phyloP scores from a whole-genome alignment of 371 early-diverging fungal species.

The Choanephora cucurbitarum region DNA sequence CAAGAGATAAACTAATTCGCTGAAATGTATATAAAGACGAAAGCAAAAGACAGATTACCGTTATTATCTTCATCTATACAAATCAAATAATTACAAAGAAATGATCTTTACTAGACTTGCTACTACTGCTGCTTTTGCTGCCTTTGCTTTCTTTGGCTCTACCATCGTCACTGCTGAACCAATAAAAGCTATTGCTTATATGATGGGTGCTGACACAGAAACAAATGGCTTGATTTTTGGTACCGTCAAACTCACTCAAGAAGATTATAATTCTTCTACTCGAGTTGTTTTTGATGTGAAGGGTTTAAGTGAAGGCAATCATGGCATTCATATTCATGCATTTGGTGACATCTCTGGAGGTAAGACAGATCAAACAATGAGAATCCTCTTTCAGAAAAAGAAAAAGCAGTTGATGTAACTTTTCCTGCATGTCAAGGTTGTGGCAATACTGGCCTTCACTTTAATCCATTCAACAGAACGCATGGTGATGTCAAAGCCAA shows the following conservation, averaged over 20 bases:
- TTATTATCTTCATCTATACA: too few relatives aligned
- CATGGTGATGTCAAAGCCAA: conserved; percentile 76
- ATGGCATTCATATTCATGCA: conserved; percentile 89
- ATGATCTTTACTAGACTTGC: too few relatives aligned
- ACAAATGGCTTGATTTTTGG: conserved; percentile 78
- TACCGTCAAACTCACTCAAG: conserved; percentile 72
- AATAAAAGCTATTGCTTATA: conserved; percentile 69
- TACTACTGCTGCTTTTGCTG: too few relatives aligned
- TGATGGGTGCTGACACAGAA: conserved; percentile 39
- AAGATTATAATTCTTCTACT: conserved; percentile 51
- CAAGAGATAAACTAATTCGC: too few relatives aligned
- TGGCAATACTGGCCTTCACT: conserved; percentile 77
- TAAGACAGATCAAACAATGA: conserved; percentile 19
- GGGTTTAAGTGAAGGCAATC: conserved; percentile 75
- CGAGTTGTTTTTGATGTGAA: conserved; percentile 57
- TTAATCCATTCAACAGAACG: conserved; percentile 73
- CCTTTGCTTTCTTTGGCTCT: neutral
- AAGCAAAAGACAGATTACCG: too few relatives aligned
- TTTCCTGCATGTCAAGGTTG: conserved; percentile 62
- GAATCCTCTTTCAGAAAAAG: too few relatives aligned
- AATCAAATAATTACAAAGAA: too few relatives aligned
- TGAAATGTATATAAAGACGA: too few relatives aligned
- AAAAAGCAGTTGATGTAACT: too few relatives aligned
- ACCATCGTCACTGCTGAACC: neutral
- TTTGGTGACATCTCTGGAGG: conserved; percentile 78